A percentile compares a stretch with the other conserved stretches of the same genome.
Conservation (phyloP, 2,329 filamentous ascomycete genomes). For the Nemania sp. region DNA sequence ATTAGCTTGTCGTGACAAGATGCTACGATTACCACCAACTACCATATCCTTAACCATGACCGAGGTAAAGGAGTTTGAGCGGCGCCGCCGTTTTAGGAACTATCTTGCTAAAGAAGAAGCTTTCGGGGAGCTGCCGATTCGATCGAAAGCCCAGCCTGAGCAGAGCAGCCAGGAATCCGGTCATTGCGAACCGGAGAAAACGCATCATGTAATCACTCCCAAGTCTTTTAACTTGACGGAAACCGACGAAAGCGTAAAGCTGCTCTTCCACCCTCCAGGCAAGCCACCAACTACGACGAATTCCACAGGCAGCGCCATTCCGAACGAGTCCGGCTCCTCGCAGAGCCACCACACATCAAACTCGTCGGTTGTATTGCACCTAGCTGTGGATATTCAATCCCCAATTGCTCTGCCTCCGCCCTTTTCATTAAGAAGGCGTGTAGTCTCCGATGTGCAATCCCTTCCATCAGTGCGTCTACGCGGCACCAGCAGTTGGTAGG, state of each 20-base stretch:
- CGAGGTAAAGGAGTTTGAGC: constrained; percentile 48
- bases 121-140: constrained; percentile 29
- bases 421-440: constrained; percentile 36
- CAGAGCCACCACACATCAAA: constrained; percentile 28
- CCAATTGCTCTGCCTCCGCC: constrained; percentile 37
- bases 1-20: constrained; percentile 30
- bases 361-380: constrained; percentile 21
- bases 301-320: constrained; percentile 25
- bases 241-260: constrained; percentile 24
- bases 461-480: constrained; percentile 37
- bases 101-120: constrained; percentile 40
- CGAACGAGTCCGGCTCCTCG: constrained; percentile 26
- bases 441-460: constrained; percentile 36
- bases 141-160: constrained; percentile 15
- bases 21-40: constrained; percentile 50
- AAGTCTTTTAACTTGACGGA: constrained; percentile 18
- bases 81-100: constrained; percentile 41
- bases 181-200: constrained; percentile 16
- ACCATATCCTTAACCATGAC: constrained; percentile 46
- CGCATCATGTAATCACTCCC: constrained; percentile 9
- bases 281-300: constrained; percentile 22
- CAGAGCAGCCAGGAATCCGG: constrained; percentile 23
- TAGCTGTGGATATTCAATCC: constrained; percentile 21
- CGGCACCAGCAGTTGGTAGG: not conserved
- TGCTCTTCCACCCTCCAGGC: constrained; percentile 26